Evolutionary conservation across 225 moss, liverwort and hornwort genomes (phyloP).

Genomic region (Bryoerythrophyllum caledonicum): DNA sequence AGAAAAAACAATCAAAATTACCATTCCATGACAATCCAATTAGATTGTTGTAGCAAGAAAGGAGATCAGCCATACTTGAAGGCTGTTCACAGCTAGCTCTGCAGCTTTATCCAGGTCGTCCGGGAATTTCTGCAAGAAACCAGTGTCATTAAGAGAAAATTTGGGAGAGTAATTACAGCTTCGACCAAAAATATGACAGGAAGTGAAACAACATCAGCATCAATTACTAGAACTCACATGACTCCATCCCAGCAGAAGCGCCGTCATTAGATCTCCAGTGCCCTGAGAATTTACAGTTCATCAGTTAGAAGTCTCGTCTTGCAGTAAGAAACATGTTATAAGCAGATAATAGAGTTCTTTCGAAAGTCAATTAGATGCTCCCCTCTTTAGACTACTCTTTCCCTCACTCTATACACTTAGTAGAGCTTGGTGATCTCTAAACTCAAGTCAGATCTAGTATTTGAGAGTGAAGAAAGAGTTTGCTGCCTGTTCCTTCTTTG

Average conservation of each 20-base stretch:
- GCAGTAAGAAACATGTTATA: background rate
- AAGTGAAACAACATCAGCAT: constrained; percentile 20
- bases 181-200: background rate
- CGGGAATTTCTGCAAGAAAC: constrained; percentile 70
- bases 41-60: background rate
- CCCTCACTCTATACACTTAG: too few relatives aligned
- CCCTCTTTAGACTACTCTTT: too few relatives aligned
- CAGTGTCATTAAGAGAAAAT: background rate
- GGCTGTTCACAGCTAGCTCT: constrained; percentile 87
- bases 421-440: too few relatives aligned
- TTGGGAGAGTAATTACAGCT: background rate
- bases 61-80: constrained; percentile 62
- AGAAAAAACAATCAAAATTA: background rate
- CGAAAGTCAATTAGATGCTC: too few relatives aligned
- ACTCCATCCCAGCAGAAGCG: constrained; percentile 93
- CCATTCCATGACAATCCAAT: background rate
- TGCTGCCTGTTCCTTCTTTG: too few relatives aligned
- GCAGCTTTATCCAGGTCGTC: constrained; percentile 81
- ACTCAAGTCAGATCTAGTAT: too few relatives aligned
- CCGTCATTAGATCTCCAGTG: constrained; percentile 91
- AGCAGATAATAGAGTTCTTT: background rate
- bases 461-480: too few relatives aligned
- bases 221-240: constrained; percentile 58
- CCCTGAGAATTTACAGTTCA: constrained; percentile 47
- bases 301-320: constrained; percentile 10